Conservation (phyloP, 139 green algal species). For the Chlamydomonas schloesseri region DNA sequence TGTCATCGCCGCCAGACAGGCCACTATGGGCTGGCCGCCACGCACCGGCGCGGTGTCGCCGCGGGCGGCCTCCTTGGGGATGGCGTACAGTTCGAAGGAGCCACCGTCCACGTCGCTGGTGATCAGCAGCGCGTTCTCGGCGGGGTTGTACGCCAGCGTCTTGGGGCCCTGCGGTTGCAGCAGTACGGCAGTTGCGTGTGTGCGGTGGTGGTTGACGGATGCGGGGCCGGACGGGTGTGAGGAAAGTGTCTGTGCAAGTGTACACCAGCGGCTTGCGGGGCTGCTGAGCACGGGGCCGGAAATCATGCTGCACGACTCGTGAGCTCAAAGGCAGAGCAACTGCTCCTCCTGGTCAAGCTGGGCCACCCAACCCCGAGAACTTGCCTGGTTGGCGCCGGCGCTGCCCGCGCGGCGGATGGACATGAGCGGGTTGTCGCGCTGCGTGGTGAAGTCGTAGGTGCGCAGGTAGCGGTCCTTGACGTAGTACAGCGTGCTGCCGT, state of each 20-base stretch:
- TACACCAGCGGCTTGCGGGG: no score
- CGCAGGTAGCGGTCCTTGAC: conserved; percentile 98
- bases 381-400: conserved; percentile 57
- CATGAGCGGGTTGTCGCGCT: conserved; percentile 94
- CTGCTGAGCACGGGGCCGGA: no score
- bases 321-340: no score
- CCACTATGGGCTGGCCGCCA: no score
- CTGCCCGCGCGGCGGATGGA: conserved; percentile 79
- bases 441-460: conserved; percentile 88
- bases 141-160: conserved; percentile 96
- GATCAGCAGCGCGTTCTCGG: conserved; percentile 96
- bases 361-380: no score
- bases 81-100: conserved; percentile 94
- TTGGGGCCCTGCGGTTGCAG: conserved; percentile 59
- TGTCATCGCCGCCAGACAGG: no score
- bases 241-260: no score
- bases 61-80: conserved; percentile 87
- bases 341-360: no score
- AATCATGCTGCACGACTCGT: no score
- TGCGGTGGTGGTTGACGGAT: no score
- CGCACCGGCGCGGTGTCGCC: conserved; percentile 69
- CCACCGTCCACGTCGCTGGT: conserved; percentile 93
- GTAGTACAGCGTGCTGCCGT: conserved; percentile 94
- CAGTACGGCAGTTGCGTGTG: no score
- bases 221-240: no score